Conservation (phyloP, 2,329 filamentous ascomycete genomes). For the Pyricularia grisea region DNA sequence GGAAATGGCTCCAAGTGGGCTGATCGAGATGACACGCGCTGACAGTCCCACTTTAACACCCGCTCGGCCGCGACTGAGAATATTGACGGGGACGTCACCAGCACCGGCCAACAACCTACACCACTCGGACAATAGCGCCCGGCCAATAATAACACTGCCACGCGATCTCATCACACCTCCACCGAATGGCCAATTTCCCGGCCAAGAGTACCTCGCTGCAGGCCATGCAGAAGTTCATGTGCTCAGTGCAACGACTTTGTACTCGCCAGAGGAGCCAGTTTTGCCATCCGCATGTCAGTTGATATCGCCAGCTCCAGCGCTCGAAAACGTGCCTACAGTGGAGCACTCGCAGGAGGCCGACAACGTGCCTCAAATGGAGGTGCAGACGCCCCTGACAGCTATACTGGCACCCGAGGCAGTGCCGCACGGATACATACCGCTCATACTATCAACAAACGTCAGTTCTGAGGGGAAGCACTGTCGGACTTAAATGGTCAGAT, state of each 20-base stretch:
- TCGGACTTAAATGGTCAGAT: not conserved
- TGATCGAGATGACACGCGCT: not conserved
- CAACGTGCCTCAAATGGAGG: not conserved
- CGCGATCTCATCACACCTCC: constrained; percentile 1
- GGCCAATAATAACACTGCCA: not conserved
- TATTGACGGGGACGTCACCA: not conserved
- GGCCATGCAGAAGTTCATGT: not conserved
- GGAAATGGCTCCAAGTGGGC: not conserved
- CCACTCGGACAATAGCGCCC: not conserved
- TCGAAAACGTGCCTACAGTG: not conserved
- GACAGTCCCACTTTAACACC: constrained; percentile 2
- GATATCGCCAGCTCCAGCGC: not conserved
- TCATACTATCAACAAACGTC: not conserved
- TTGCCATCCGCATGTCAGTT: not conserved
- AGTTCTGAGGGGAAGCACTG: not conserved
- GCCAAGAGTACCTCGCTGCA: not conserved
- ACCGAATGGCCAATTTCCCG: constrained; percentile 1
- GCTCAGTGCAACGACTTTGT: not conserved
- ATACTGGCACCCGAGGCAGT: not conserved
- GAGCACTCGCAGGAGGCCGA: not conserved
- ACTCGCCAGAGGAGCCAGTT: constrained; percentile 4
- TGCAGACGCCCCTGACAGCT: not conserved
- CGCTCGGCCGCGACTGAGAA: constrained; percentile 2
- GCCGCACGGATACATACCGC: not conserved
- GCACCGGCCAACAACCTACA: not conserved